Base-by-base conservation (phyloP, 768 basidiomycete genomes). In the Suillus clintonianus region DNA sequence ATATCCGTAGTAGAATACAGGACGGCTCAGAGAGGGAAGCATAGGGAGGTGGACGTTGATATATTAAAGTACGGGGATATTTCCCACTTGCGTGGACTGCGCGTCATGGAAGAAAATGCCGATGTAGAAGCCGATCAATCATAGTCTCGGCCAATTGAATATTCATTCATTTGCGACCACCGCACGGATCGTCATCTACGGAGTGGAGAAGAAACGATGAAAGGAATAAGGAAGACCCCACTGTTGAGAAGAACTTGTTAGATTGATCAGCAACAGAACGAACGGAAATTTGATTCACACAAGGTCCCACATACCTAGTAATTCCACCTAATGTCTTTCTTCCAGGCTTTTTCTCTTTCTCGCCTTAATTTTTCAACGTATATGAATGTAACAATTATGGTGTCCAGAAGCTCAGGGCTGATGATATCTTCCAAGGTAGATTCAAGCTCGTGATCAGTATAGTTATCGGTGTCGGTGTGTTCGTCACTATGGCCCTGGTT, bases 41-140 rank as follows among this genome's bases (percentile, higher is more conserved):
- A 61, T 37, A 48, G 54, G 9, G 51, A 47, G 54, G 58, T 71
- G 58, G 64, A 68, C 63, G 85, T 82, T 32, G 72, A 68, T 27
- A 64, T 92, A 37, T 74, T 82, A 41, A 78, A 81, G 68, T 91
- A 81, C 67, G 88, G 84, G 48, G 85, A 86, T 68, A 75, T 80
- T 24, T 72, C 78, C 30, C 90, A 92, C 75, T 73, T 92, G 61
- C 61, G 69, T 55, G 71, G 65, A 34, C 55, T 71, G 56, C 72
- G 72, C 11, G 60, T 72, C n/a, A 75, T 85, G 59, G 74, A 81
- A 63, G 76, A 65, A 36, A 90, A 88, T 69, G 86, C 77, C 17
- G 90, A 91, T 68, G 80, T 67, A 50, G 69, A 66, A 32, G 55
- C 4, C 9, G 17, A 27, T 36, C 34, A 7, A 37, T 17, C 13